phyloP scores from a whole-genome alignment of 441 rosid species.

The Arabidopsis hybrid region DNA sequence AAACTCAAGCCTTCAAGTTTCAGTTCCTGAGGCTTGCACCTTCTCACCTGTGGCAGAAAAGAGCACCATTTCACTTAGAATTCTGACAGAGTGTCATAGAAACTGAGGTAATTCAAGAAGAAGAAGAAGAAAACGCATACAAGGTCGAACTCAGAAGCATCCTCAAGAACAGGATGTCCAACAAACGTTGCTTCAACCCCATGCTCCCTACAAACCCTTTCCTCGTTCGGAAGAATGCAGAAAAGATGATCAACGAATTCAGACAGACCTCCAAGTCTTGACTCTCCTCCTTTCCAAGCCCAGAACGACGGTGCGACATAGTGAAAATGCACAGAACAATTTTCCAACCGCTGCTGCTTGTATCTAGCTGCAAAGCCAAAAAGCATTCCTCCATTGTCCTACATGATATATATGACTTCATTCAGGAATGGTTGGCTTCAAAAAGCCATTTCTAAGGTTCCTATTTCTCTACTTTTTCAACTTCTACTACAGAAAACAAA shows the following conservation, averaged over 20 bases:
- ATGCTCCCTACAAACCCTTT: slow-evolving; percentile 59
- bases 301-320: slow-evolving; percentile 96
- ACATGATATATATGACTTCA: slow-evolving; percentile 32
- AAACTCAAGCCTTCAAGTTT: slow-evolving; percentile 60
- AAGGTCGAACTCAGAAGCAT: slow-evolving; percentile 59
- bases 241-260: slow-evolving; percentile 84
- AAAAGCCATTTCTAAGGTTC: slow-evolving; percentile 6
- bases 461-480: neutral
- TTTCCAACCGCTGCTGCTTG: slow-evolving; percentile 39
- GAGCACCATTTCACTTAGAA: neutral
- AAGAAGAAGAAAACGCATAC: slow-evolving; percentile 49
- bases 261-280: slow-evolving; percentile 70
- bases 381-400: slow-evolving; percentile 58
- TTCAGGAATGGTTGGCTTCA: neutral
- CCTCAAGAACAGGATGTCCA: slow-evolving; percentile 90
- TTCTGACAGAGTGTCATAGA: neutral
- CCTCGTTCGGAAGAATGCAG: slow-evolving; percentile 91
- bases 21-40: slow-evolving; percentile 45
- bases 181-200: slow-evolving; percentile 83
- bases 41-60: slow-evolving; percentile 52
- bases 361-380: slow-evolving; percentile 82
- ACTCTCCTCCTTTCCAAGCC: slow-evolving; percentile 98
- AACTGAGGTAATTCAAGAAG: slow-evolving; percentile 20
- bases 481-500: neutral
- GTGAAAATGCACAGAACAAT: slow-evolving; percentile 69